phyloP scores from a whole-genome alignment of 345 rosid species.

The Moricandia arvensis region DNA sequence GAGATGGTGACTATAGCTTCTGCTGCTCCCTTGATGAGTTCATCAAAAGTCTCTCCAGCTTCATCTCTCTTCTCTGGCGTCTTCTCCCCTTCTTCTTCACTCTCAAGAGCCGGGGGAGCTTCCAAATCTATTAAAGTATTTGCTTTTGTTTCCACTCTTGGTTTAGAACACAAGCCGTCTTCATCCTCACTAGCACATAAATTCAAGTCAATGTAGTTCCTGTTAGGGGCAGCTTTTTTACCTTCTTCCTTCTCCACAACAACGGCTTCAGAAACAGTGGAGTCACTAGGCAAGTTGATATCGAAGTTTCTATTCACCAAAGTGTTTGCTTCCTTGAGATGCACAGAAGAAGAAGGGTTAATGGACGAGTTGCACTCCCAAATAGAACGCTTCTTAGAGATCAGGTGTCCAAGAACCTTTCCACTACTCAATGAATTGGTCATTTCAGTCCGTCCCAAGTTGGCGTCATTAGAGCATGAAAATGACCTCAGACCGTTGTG shows the following conservation, averaged over 20 bases:
- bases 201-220: conserved; percentile 72
- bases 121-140: conserved; percentile 69
- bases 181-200: conserved; percentile 65
- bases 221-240: conserved; percentile 37
- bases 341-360: conserved; percentile 39
- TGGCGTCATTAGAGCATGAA: conserved; percentile 42
- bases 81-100: conserved; percentile 53
- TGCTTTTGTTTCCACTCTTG: conserved; percentile 39
- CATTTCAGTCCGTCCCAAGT: conserved; percentile 37
- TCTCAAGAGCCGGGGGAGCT: conserved; percentile 57
- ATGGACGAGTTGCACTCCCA: conserved; percentile 42
- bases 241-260: conserved; percentile 43
- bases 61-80: conserved; percentile 32
- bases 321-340: conserved; percentile 40
- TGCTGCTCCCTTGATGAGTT: conserved; percentile 56
- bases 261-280: conserved; percentile 41
- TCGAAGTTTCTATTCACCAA: conserved; percentile 52
- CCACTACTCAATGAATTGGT: conserved; percentile 39
- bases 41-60: conserved; percentile 42
- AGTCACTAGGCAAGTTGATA: conserved; percentile 82
- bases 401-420: conserved; percentile 60
- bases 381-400: conserved; percentile 41
- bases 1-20: conserved; percentile 83
- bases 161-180: conserved; percentile 36
- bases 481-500: conserved; percentile 40